Evolutionary conservation across 768 basidiomycete genomes (phyloP), one percentile per base, ranked within the genome.

Genomic region (Mycena rebaudengoi): DNA sequence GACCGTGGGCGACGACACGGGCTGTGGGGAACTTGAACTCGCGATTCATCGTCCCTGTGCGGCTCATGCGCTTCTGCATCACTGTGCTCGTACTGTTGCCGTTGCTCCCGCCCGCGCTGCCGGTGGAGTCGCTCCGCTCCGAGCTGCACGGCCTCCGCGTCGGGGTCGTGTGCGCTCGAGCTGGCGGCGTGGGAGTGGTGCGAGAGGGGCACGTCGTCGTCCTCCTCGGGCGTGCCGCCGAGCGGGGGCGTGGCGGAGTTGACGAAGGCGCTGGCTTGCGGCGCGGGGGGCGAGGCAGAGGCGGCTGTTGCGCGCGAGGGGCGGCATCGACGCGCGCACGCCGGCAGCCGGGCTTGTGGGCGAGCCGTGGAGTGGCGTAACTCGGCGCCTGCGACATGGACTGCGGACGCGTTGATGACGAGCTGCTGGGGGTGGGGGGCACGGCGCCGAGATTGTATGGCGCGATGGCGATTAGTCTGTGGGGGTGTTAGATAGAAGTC

Each of bases 381-480:
- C n/a, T n/a, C 26, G 83, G 80, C 3, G 86, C 85, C 74, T 91
- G 89, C 0, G 91, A 93, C 88, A 94, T 91, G 21, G 91, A 92
- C 64, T 91, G 89, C 0, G 90, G 87, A 5, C 91, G 84, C 49
- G 80, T 77, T 74, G 82, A 77, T 1, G 81, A 75, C 3, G 87
- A 74, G n/a, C n/a, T n/a, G n/a, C n/a, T n/a, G 0, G 86, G 82
- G 7, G 83, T 75, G 2, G 79, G 76, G 0, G 86, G 83, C n/a
- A 80, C 86, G 14, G 87, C 83, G 20, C 92, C 92, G n/a, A 95
- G 88, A 71, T 95, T 95, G 73, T 88, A 94, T 18, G 84, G 80
- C 1, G 90, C 86, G 61, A 96, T 96, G 6, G 95, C 91, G 10
- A 96, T 86, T 91, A 97, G 95, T 71, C 93, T 94, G 60, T 1